Evolutionary conservation across 352 stramenopile species (phyloP).

Genomic region (Blastocystis sp.): DNA sequence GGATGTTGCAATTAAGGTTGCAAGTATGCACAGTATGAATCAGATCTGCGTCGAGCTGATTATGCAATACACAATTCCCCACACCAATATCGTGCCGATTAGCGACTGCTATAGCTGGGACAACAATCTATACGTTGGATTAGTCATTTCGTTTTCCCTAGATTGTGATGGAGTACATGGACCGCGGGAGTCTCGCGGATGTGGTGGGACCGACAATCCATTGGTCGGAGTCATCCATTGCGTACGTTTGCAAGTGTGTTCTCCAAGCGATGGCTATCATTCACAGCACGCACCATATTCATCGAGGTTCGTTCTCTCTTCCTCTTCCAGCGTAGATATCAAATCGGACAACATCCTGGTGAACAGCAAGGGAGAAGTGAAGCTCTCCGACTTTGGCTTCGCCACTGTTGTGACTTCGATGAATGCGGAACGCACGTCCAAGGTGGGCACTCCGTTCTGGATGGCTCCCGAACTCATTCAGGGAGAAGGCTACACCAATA

Average conservation of each 20-base stretch:
- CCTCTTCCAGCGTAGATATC: conserved; percentile 60
- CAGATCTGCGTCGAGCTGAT: conserved; percentile 65
- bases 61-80: conserved; percentile 62
- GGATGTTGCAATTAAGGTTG: conserved; percentile 62
- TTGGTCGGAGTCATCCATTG: conserved; percentile 63
- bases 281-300: neutral
- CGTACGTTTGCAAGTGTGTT: conserved; percentile 62
- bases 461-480: conserved; percentile 83
- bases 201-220: conserved; percentile 67
- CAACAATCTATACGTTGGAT: conserved; percentile 57
- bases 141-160: neutral
- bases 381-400: conserved; percentile 67
- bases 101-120: conserved; percentile 60
- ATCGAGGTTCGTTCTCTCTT: neutral
- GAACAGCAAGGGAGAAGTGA: conserved; percentile 57
- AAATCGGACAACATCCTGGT: conserved; percentile 68
- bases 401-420: conserved; percentile 59
- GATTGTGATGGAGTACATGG: conserved; percentile 84
- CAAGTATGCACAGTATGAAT: conserved; percentile 60
- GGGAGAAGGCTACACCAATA: conserved; percentile 76
- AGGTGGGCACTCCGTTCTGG: conserved; percentile 81
- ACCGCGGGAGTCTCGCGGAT: conserved; percentile 72
- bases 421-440: conserved; percentile 62
- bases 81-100: conserved; percentile 65
- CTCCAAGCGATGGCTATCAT: conserved; percentile 59